phyloP scores from a whole-genome alignment of 2,329 filamentous ascomycete genomes.

The Tolypocladium paradoxum region DNA sequence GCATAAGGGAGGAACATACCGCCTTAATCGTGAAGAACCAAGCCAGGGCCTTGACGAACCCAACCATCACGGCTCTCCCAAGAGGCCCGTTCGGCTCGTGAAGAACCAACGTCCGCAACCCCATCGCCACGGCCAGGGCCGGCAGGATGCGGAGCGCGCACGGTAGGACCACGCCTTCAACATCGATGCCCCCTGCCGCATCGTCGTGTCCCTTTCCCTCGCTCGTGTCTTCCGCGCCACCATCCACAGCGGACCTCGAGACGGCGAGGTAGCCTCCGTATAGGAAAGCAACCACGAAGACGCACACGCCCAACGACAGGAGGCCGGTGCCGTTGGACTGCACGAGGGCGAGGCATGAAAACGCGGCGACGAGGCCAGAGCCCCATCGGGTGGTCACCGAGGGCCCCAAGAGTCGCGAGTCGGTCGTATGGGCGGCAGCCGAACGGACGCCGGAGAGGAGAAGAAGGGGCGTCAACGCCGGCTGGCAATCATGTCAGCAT shows the following conservation, averaged over 20 bases:
- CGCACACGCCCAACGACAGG: not conserved
- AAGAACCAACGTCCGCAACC: not conserved
- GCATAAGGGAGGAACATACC: slow-evolving; percentile 15
- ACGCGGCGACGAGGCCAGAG: not conserved
- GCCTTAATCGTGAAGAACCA: slow-evolving; percentile 24
- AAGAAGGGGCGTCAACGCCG: not conserved
- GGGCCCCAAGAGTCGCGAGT: not conserved
- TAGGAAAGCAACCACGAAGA: not conserved
- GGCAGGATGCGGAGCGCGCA: not conserved
- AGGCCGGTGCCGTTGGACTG: not conserved
- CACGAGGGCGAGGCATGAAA: not conserved
- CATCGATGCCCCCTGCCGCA: not conserved
- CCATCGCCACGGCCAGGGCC: not conserved
- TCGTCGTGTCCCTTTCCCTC: not conserved
- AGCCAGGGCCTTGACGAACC: slow-evolving; percentile 16
- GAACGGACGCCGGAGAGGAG: not conserved
- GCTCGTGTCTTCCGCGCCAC: not conserved
- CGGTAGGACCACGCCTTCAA: not conserved
- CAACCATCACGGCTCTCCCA: slow-evolving; percentile 9
- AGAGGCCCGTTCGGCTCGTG: not conserved
- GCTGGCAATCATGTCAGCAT: not conserved
- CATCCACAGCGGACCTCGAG: not conserved
- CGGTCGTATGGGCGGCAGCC: not conserved
- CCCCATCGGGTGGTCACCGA: not conserved
- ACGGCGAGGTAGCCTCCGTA: not conserved